Evolutionary conservation across 2,329 filamentous ascomycete genomes (phyloP).

Genomic region (Fragosphaeria purpurea): DNA sequence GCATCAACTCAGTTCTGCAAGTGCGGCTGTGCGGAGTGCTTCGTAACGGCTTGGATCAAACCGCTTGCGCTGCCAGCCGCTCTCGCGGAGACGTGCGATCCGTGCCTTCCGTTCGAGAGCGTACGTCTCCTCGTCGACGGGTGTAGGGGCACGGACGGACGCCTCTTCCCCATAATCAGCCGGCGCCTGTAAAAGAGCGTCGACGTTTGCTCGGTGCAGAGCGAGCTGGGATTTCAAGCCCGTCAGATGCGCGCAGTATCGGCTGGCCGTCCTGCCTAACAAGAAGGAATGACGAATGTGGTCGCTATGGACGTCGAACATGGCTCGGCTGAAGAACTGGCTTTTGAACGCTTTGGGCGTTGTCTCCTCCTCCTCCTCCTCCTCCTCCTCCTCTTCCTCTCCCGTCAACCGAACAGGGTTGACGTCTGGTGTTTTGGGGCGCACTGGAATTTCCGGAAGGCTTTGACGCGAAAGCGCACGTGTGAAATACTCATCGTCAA

Average conservation of each 20-base stretch:
- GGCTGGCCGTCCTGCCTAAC: conserved; percentile 34
- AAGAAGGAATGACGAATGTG: conserved; percentile 21
- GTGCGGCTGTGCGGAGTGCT: conserved; percentile 37
- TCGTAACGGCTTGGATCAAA: conserved; percentile 46
- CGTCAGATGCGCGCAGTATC: conserved; percentile 38
- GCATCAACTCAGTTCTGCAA: conserved; percentile 29
- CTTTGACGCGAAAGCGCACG: conserved; percentile 15
- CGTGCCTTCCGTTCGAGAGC: conserved; percentile 35
- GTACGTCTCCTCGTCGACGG: conserved; percentile 25
- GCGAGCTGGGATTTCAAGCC: conserved; percentile 38
- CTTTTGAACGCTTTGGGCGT: conserved; percentile 9
- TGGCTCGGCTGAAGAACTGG: not conserved
- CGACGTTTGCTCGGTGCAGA: conserved; percentile 37
- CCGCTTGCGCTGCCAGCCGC: conserved; percentile 44
- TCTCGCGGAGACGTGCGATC: conserved; percentile 44
- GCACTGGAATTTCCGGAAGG: conserved; percentile 18
- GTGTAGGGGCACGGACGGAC: conserved; percentile 10
- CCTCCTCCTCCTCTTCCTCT: conserved; percentile 8
- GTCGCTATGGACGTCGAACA: conserved; percentile 10
- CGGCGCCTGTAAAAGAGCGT: conserved; percentile 25
- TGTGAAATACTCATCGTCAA: conserved; percentile 33
- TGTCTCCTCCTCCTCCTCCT: conserved; percentile 7
- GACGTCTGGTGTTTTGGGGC: conserved; percentile 9
- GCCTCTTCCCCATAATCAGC: conserved; percentile 8
- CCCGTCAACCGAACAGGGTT: conserved; percentile 12